phyloP scores from a whole-genome alignment of 148 eudicot species.

The Simmondsia chinensis region DNA sequence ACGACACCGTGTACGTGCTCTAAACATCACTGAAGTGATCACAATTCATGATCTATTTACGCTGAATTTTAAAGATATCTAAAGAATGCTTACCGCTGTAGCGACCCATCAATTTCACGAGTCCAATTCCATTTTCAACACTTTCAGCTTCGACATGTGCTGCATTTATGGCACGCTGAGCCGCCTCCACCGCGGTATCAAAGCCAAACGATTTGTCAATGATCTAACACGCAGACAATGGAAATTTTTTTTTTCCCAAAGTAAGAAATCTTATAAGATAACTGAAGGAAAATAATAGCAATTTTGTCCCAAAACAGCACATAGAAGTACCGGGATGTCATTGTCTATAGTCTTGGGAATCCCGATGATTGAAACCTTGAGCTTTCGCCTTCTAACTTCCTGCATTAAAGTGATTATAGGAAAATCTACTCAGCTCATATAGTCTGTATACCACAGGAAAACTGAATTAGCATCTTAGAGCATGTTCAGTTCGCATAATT shows the following conservation, averaged over 20 bases:
- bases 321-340: conserved; percentile 36
- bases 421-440: too few species aligned
- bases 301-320: not conserved
- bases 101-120: conserved; percentile 45
- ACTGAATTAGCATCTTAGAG: too few species aligned
- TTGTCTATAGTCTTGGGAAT: conserved; percentile 55
- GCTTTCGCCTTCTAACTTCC: conserved; percentile 49
- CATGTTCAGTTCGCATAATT: too few species aligned
- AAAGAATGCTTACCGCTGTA: conserved; percentile 19
- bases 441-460: too few species aligned
- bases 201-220: conserved; percentile 46
- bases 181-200: conserved; percentile 48
- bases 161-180: conserved; percentile 43
- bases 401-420: conserved; percentile 12
- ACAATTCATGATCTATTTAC: not conserved
- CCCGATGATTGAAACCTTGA: conserved; percentile 44
- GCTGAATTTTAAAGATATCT: not conserved
- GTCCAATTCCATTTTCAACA: conserved; percentile 35
- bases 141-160: conserved; percentile 46
- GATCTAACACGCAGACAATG: conserved; percentile 12
- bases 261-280: not conserved
- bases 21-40: too few species aligned
- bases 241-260: not conserved
- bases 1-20: too few species aligned
- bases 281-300: not conserved